Conservation (phyloP, 2,329 filamentous ascomycete genomes). For the Fusarium dlaminii region DNA sequence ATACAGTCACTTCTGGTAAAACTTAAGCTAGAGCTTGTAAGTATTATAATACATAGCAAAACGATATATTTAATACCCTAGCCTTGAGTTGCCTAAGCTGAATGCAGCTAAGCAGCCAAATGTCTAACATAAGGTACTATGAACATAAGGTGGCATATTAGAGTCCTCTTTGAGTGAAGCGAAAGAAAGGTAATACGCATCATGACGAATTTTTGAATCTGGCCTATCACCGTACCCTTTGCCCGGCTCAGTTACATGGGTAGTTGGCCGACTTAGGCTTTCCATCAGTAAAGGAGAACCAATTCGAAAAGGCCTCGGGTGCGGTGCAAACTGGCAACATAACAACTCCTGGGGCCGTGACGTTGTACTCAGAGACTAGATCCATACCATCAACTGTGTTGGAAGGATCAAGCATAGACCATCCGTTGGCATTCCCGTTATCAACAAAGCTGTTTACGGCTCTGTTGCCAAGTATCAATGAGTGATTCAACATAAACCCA, state of each 20-base stretch:
- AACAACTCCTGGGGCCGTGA: neutral
- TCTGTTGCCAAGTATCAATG: neutral
- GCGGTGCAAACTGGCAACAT: neutral
- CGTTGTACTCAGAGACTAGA: neutral
- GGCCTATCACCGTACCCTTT: neutral
- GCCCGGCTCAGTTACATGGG: neutral
- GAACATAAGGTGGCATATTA: rapidly evolving
- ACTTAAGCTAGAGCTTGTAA: no score
- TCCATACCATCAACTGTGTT: neutral
- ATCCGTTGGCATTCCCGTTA: neutral
- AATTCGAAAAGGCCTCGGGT: neutral
- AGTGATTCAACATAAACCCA: neutral
- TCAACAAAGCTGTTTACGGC: neutral
- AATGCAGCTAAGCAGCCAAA: neutral
- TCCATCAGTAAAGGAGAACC: neutral
- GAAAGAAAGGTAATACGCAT: neutral
- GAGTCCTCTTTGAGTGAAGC: neutral
- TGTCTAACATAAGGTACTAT: rapidly evolving
- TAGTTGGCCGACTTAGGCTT: neutral
- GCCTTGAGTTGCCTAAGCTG: neutral
- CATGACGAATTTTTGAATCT: rapidly evolving
- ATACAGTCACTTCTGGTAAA: no score
- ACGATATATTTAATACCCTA: neutral
- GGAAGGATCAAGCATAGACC: neutral
- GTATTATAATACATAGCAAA: neutral